Base-by-base conservation (phyloP, 352 stramenopile species). In the Phytophthora foliorum region DNA sequence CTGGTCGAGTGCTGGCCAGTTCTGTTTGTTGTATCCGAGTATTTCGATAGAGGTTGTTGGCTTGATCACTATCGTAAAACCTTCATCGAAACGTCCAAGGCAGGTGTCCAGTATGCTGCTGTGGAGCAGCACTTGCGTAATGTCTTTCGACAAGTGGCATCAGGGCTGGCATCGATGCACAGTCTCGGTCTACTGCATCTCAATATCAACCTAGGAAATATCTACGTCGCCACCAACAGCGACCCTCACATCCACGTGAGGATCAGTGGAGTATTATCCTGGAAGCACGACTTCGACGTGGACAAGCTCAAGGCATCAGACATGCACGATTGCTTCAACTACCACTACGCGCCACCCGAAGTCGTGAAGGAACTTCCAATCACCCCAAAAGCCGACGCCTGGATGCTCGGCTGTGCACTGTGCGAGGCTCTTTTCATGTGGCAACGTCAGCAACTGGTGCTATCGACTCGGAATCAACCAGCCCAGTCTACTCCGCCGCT, bases 351-450 rank as follows among this genome's bases (percentile, higher is more conserved):
- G 4, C 82, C 82, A 11, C 84, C 84, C 1, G 84, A 91, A 63
- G 63, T 61, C 3, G 50, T 67, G 25, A 77, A 78, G 2, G 57
- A 74, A 16, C 32, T 55, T 0, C 62, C 56, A 0, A 51, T 90
- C 17, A 81, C 78, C 1, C 46, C 62, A 1, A 93, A 93, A 76
- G 53, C 72, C 0, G 83, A 93, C 21, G 70, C 67, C 0, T 93
- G 82, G 82, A 91, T 92, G 85, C 58, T 93, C 2, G 85, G 85
- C 0, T 90, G 83, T 46, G 70, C 75, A 2, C 42, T 93, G 0
- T 90, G 71, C 10, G 80, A 90, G 19, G 76, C 80, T 32, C 59
- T 93, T 9, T 69, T 86, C 62, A 69, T 86, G 21, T 92, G 78
- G 78, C 78, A 93, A 31, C 56, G 19, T 1, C 52, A 71, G 10